phyloP scores from a whole-genome alignment of 2,329 filamentous ascomycete genomes.

The Penicillium palitans region DNA sequence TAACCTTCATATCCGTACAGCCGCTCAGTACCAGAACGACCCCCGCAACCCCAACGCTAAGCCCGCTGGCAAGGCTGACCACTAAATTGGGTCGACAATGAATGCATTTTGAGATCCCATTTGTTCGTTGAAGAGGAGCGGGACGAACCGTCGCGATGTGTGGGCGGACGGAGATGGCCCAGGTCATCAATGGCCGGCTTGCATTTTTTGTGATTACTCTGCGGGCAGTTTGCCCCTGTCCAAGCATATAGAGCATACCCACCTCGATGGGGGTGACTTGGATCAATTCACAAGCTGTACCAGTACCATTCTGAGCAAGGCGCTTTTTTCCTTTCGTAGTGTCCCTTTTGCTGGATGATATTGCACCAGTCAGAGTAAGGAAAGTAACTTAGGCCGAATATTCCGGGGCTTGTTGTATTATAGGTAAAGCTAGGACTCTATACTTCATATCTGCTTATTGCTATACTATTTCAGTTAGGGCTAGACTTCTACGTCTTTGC shows the following conservation, averaged over 20 bases:
- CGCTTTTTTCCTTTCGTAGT: slow-evolving; percentile 1
- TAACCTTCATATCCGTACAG: slow-evolving; percentile 50
- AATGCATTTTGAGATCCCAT: slow-evolving; percentile 21
- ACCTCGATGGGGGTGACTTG: slow-evolving; percentile 30
- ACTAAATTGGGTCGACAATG: slow-evolving; percentile 32
- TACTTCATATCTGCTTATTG: background rate
- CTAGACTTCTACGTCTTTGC: background rate
- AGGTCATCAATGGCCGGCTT: slow-evolving; percentile 23
- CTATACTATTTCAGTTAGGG: background rate
- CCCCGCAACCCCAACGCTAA: slow-evolving; percentile 68
- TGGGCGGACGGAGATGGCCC: slow-evolving; percentile 21
- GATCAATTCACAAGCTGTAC: slow-evolving; percentile 44
- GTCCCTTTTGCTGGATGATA: background rate
- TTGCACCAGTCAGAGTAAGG: background rate
- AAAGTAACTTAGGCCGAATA: background rate
- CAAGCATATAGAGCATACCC: slow-evolving; percentile 43
- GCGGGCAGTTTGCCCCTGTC: slow-evolving; percentile 37
- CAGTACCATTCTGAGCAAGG: slow-evolving; percentile 26
- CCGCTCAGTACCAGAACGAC: slow-evolving; percentile 95
- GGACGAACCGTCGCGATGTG: slow-evolving; percentile 17
- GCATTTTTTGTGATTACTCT: slow-evolving; percentile 27
- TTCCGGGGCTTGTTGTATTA: background rate
- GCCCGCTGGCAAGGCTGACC: slow-evolving; percentile 31
- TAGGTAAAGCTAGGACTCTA: background rate
- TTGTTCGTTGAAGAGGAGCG: slow-evolving; percentile 12